phyloP scores from a whole-genome alignment of 164 flowering plant species.

The Cinnamomum chago region DNA sequence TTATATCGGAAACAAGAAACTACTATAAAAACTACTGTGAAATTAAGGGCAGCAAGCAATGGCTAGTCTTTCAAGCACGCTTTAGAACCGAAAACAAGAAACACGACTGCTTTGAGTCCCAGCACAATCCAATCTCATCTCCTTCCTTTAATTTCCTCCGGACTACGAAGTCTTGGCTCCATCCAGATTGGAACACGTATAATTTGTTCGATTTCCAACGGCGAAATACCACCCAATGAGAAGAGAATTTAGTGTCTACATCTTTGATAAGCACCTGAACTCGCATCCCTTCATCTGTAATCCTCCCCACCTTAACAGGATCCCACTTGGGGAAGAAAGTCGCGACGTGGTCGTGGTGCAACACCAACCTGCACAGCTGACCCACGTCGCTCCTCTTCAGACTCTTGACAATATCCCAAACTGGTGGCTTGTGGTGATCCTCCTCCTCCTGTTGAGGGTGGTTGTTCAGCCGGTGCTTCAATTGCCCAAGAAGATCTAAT shows the following conservation, averaged over 20 bases:
- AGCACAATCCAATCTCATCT: background rate
- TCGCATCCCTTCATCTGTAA: background rate
- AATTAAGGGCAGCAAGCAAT: conserved; percentile 31
- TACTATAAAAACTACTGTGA: too few relatives aligned
- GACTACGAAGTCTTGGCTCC: background rate
- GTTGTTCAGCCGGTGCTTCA: background rate
- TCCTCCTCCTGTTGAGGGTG: background rate
- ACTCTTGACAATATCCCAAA: background rate
- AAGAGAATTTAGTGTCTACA: background rate
- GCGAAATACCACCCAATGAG: background rate
- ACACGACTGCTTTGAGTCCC: background rate
- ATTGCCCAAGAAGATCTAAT: background rate
- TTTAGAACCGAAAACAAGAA: background rate
- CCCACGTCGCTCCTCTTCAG: background rate
- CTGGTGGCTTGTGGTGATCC: background rate
- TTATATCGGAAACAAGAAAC: too few relatives aligned
- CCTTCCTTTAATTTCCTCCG: background rate
- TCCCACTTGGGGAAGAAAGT: background rate
- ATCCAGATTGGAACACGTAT: background rate
- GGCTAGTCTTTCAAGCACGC: conserved; percentile 18
- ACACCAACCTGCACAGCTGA: background rate
- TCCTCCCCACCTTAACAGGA: background rate
- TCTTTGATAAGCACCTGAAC: background rate
- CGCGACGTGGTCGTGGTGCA: background rate
- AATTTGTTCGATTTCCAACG: background rate